Base-by-base conservation (phyloP, 2,329 filamentous ascomycete genomes). In the Xylariaceae sp. region DNA sequence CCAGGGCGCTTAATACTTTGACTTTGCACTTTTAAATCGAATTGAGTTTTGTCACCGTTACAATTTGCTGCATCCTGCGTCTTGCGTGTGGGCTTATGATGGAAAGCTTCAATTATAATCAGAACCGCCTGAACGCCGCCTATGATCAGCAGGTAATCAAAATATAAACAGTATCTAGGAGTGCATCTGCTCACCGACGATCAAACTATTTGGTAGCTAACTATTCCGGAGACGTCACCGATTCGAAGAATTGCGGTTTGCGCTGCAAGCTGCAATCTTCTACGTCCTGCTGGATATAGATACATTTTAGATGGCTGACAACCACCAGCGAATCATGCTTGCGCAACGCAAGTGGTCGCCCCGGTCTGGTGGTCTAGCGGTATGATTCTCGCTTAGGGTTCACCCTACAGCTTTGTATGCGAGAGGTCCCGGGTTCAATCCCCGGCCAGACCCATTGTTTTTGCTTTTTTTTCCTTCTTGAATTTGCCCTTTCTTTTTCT, bases 351-450 rank as follows among this genome's bases (percentile, higher is more conserved):
- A 12, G 10, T 30, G 32, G 13, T 10, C 6, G 32, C 12, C 12
- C 13, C 21, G 74, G 72, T 74, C 72, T 73, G 72, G 70, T 82
- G 78, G 79, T 81, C 80, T 83, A 82, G 80, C 79, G 81, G 80
- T 84, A 84, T 84, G 80, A 84, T 85, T 84, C 80, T 82, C 80
- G 81, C 81, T 84, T 84, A 84, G 81, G 81, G 81, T 68, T 48
- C 52, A 65, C 62, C 61, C 60, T 65, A 58, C 15, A 53, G 55
- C 45, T 46, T 19, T 48, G 51, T 51, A 51, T 72, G 70, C 70
- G 69, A 71, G 70, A 71, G 70, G 70, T 71, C 70, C 70, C 70
- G 69, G 69, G 70, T 72, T 72, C 70, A 67, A 72, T 71, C 68
- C 70, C 69, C 69, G 70, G 70, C 58, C 63, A 67, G 63, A 63